Evolutionary conservation across 1,284 basidiomycete genomes (phyloP).

Genomic region (Trichosporon sp.): DNA sequence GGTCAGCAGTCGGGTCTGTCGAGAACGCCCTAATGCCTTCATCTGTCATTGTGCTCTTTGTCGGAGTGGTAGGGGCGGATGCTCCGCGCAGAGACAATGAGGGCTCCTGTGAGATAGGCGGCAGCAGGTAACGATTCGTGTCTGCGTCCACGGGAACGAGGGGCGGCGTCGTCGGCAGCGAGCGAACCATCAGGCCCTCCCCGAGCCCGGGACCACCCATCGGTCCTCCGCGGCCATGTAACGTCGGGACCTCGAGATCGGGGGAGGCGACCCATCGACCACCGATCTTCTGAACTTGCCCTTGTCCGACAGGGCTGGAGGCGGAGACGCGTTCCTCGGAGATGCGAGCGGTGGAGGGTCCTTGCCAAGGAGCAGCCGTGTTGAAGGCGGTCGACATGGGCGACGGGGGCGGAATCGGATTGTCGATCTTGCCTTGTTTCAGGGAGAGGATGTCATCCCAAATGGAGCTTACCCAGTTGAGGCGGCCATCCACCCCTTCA

Average conservation of each 20-base stretch:
- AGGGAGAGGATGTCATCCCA: constrained; percentile 33
- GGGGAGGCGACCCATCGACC: constrained; percentile 49
- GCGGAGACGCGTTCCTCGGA: neutral
- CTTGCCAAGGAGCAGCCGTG: neutral
- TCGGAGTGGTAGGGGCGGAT: neutral
- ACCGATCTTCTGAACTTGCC: constrained; percentile 48
- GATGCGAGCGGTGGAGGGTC: constrained; percentile 13
- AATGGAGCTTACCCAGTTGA: constrained; percentile 52
- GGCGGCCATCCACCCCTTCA: constrained; percentile 46
- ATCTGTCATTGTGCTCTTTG: constrained; percentile 11
- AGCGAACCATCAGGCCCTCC: constrained; percentile 3
- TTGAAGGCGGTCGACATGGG: constrained; percentile 10
- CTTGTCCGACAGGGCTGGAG: constrained; percentile 14
- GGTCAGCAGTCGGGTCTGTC: neutral
- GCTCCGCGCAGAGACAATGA: neutral
- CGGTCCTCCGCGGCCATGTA: constrained; percentile 9
- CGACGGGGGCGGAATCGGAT: constrained; percentile 14
- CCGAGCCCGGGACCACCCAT: neutral
- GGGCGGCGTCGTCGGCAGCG: constrained; percentile 9
- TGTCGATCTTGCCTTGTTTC: constrained; percentile 18
- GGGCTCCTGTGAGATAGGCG: neutral
- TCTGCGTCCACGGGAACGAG: neutral
- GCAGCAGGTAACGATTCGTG: neutral
- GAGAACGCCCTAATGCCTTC: neutral
- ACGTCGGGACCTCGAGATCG: constrained; percentile 6